Evolutionary conservation across 495 filamentous ascomycete species (phyloP).

Genomic region (Chlorociboria aeruginascens): DNA sequence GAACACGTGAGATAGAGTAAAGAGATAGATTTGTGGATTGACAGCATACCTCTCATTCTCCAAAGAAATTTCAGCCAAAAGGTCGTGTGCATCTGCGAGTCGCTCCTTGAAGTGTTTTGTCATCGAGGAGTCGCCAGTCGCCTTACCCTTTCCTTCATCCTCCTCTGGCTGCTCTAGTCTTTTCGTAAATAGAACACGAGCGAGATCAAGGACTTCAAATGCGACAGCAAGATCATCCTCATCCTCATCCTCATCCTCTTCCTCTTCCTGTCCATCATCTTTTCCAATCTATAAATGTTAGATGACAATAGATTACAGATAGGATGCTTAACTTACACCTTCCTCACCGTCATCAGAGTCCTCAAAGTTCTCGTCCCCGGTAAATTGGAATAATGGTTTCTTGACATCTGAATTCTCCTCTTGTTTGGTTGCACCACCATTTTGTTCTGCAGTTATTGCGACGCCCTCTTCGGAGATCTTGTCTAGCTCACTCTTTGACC

Average conservation of each 20-base stretch:
- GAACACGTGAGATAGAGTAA: neutral
- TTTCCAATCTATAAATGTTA: constrained; percentile 10
- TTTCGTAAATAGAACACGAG: constrained; percentile 63
- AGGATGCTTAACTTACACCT: constrained; percentile 19
- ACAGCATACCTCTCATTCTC: constrained; percentile 63
- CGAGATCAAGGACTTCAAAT: constrained; percentile 84
- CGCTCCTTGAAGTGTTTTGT: constrained; percentile 62
- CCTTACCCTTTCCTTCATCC: constrained; percentile 40
- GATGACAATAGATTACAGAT: neutral
- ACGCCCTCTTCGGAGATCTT: constrained; percentile 31
- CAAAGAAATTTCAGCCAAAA: constrained; percentile 85
- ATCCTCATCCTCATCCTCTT: constrained; percentile 44
- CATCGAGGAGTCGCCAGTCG: constrained; percentile 33
- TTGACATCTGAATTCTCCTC: constrained; percentile 29
- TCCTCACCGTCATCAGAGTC: constrained; percentile 57
- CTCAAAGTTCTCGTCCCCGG: constrained; percentile 87
- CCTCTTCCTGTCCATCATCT: constrained; percentile 28
- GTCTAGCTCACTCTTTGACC: constrained; percentile 20
- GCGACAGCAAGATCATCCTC: constrained; percentile 87
- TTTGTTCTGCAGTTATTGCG: constrained; percentile 16
- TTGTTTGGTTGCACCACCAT: constrained; percentile 28
- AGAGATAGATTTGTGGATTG: neutral
- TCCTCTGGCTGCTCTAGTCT: constrained; percentile 35
- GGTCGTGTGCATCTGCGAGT: constrained; percentile 80
- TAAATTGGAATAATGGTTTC: constrained; percentile 82